Percentiles rank a stretch among this genome's conserved stretches.
phyloP scores from a whole-genome alignment of 2,329 filamentous ascomycete genomes.

The Fusarium compactum region DNA sequence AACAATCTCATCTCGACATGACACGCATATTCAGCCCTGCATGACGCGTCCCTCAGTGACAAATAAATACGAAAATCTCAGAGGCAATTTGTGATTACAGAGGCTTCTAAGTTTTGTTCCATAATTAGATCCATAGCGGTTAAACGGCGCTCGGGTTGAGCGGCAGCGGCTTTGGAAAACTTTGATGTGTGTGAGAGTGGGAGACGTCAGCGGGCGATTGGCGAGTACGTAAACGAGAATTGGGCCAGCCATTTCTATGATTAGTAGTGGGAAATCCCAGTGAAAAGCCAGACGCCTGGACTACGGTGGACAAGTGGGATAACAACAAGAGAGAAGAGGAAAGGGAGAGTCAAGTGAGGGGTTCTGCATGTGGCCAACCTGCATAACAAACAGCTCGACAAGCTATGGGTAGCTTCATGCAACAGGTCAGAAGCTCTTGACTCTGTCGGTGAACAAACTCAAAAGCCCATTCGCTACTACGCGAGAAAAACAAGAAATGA shows the following conservation, averaged over 20 bases:
- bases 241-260: background rate
- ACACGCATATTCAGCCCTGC: conserved; percentile 15
- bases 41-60: conserved; percentile 9
- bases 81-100: background rate
- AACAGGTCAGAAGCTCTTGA: background rate
- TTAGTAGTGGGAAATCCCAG: conserved; percentile 1
- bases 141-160: conserved; percentile 25
- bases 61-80: background rate
- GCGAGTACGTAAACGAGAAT: conserved; percentile 11
- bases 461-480: conserved; percentile 1
- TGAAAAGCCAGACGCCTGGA: background rate
- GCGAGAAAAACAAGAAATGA: conserved; percentile 1
- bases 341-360: background rate
- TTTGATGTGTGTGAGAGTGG: conserved; percentile 3
- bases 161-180: conserved; percentile 11
- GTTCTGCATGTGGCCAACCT: background rate
- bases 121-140: conserved; percentile 6
- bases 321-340: background rate
- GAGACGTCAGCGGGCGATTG: conserved; percentile 14
- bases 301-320: background rate
- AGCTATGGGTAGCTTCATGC: background rate
- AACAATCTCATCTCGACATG: background rate
- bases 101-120: background rate
- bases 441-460: conserved; percentile 18
- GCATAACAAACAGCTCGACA: background rate